Percentiles rank a stretch among this genome's conserved stretches.
Conservation (phyloP, 2,329 filamentous ascomycete genomes). For the Blastomyces gilchristii region DNA sequence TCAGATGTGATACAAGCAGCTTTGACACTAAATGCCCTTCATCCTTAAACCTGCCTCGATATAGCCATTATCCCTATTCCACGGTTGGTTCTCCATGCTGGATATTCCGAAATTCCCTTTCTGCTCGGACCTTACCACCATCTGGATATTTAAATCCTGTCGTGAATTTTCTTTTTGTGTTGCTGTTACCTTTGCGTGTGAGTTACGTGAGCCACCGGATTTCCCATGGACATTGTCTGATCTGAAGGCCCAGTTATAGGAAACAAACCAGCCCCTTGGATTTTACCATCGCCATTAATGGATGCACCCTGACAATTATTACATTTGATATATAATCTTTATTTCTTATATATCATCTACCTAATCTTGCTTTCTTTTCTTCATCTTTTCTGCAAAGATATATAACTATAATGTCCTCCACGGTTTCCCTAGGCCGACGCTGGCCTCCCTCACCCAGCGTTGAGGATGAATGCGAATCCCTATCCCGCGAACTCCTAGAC, state of each 20-base stretch:
- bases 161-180: slow-evolving; percentile 5
- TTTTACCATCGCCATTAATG: slow-evolving; percentile 10
- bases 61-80: not conserved
- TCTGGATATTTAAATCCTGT: slow-evolving; percentile 6
- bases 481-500: slow-evolving; percentile 33
- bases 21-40: not conserved
- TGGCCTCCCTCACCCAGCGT: slow-evolving; percentile 37
- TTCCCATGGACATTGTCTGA: slow-evolving; percentile 14
- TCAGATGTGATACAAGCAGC: not conserved
- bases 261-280: slow-evolving; percentile 12
- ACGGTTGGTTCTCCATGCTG: slow-evolving; percentile 5
- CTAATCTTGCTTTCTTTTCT: slow-evolving; percentile 8
- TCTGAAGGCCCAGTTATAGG: slow-evolving; percentile 11
- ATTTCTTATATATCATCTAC: slow-evolving; percentile 3
- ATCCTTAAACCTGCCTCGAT: not conserved
- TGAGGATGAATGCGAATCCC: slow-evolving; percentile 36
- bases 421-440: slow-evolving; percentile 22
- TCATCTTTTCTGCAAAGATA: slow-evolving; percentile 9
- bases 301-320: slow-evolving; percentile 5
- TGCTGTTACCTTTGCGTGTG: slow-evolving; percentile 9
- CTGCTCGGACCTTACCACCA: not conserved
- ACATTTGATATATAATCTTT: slow-evolving; percentile 5
- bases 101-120: slow-evolving; percentile 5
- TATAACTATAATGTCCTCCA: slow-evolving; percentile 17
- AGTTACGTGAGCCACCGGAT: slow-evolving; percentile 12